phyloP scores from a whole-genome alignment of 257 asterid species.

The Schizonepeta tenuifolia region DNA sequence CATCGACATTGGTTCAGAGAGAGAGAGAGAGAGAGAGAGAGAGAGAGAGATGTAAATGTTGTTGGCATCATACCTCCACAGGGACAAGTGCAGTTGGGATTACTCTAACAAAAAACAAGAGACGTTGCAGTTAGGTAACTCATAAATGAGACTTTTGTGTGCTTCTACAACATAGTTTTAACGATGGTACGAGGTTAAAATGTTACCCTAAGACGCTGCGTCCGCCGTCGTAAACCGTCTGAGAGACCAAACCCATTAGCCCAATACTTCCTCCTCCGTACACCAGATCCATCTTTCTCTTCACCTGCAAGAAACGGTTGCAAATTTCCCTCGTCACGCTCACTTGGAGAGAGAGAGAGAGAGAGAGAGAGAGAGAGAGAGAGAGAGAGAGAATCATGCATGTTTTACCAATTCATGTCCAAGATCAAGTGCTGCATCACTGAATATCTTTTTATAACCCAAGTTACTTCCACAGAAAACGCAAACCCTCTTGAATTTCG shows the following conservation, averaged over 20 bases:
- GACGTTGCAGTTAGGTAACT: neutral
- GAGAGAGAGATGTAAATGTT: neutral
- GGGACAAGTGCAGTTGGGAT: slow-evolving; percentile 71
- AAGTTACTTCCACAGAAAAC: slow-evolving; percentile 70
- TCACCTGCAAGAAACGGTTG: slow-evolving; percentile 42
- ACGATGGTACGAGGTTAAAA: neutral
- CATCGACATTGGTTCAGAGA: neutral
- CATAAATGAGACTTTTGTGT: neutral
- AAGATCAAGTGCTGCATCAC: slow-evolving; percentile 74
- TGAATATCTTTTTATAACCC: slow-evolving; percentile 57
- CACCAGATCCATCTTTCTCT: slow-evolving; percentile 59
- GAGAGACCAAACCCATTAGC: slow-evolving; percentile 76
- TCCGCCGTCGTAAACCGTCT: slow-evolving; percentile 60
- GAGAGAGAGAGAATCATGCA: too few species aligned
- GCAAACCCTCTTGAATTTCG: slow-evolving; percentile 62
- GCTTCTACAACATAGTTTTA: neutral
- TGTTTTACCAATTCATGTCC: slow-evolving; percentile 57
- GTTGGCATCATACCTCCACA: slow-evolving; percentile 48
- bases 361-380: too few species aligned
- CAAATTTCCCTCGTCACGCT: neutral
- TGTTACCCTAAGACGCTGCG: slow-evolving; percentile 65
- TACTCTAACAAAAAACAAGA: slow-evolving; percentile 43
- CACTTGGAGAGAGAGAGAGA: neutral
- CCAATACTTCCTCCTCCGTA: slow-evolving; percentile 80
- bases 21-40: neutral